These are phyloP conservation scores for Candida peoriensis DNA, from an alignment of 805 yeast species.

Conservation along the genomic window DNA sequence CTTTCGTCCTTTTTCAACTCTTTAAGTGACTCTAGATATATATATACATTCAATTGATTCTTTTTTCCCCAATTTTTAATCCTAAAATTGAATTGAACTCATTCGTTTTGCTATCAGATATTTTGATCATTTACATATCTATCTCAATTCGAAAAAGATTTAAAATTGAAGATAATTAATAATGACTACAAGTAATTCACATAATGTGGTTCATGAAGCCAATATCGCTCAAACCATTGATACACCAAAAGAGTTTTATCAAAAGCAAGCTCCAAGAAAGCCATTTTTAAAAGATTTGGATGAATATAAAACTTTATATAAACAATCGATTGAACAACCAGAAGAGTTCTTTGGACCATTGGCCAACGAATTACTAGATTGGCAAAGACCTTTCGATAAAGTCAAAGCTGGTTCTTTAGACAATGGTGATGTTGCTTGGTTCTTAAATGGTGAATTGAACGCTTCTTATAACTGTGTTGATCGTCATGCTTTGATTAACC, in stretches of 20 bases:
- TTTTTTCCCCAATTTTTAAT: no score
- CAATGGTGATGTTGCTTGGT: conserved; percentile 88
- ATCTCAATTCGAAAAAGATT: neutral
- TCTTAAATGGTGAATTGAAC: conserved; percentile 85
- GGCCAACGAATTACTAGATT: conserved; percentile 67
- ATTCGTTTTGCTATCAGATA: no score
- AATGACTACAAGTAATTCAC: conserved; percentile 18
- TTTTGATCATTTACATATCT: no score
- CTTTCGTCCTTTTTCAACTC: no score
- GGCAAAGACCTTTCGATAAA: conserved; percentile 74
- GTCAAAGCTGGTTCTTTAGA: conserved; percentile 55
- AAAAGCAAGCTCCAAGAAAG: conserved; percentile 32
- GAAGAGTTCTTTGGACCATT: conserved; percentile 71
- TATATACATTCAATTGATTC: no score
- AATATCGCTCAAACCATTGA: conserved; percentile 26
- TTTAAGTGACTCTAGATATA: no score
- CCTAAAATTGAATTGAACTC: no score
- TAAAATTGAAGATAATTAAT: no score
- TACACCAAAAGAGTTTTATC: conserved; percentile 34
- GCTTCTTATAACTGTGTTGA: conserved; percentile 94
- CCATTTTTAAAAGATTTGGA: conserved; percentile 35
- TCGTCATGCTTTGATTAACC: conserved; percentile 86
- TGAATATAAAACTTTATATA: conserved; percentile 65
- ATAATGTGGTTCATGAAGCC: conserved; percentile 38
- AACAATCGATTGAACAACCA: conserved; percentile 75